Evolutionary conservation across 495 filamentous ascomycete genomes (phyloP).

Genomic region (Daldinia caldariorum): DNA sequence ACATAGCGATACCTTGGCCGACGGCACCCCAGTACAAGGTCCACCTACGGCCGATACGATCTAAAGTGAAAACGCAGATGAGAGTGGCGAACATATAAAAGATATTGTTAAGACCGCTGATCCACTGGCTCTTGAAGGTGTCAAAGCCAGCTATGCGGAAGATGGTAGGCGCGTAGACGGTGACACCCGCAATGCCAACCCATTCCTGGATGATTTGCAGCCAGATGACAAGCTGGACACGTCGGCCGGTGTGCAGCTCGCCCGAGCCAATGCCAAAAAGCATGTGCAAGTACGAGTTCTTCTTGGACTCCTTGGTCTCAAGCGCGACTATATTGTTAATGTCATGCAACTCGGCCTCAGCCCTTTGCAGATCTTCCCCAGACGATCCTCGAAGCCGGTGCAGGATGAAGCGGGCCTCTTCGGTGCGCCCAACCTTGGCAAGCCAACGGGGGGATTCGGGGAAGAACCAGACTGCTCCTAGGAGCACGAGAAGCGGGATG

Average conservation of each 20-base stretch:
- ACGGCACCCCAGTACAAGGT: conserved; percentile 74
- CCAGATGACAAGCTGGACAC: conserved; percentile 76
- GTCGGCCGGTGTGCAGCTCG: conserved; percentile 70
- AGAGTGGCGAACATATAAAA: conserved; percentile 67
- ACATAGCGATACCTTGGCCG: conserved; percentile 68
- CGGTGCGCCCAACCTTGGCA: conserved; percentile 67
- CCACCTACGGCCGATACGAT: conserved; percentile 74
- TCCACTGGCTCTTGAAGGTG: conserved; percentile 70
- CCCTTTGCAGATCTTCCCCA: conserved; percentile 61
- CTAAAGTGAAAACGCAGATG: conserved; percentile 73
- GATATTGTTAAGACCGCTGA: conserved; percentile 74
- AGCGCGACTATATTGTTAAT: conserved; percentile 62
- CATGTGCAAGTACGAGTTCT: conserved; percentile 69
- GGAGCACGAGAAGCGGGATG: conserved; percentile 66
- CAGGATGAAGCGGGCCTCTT: conserved; percentile 71
- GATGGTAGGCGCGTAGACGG: conserved; percentile 72
- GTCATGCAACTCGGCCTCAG: conserved; percentile 71
- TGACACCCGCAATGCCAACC: conserved; percentile 77
- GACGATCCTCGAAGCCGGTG: conserved; percentile 68
- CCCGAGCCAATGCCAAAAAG: conserved; percentile 70
- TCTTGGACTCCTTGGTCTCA: conserved; percentile 64
- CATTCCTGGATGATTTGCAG: conserved; percentile 79
- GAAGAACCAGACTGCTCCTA: conserved; percentile 66
- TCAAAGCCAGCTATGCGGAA: conserved; percentile 73
- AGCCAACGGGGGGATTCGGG: conserved; percentile 75